Conservation (phyloP, 2,329 filamentous ascomycete genomes). For the Thelonectria rubi region DNA sequence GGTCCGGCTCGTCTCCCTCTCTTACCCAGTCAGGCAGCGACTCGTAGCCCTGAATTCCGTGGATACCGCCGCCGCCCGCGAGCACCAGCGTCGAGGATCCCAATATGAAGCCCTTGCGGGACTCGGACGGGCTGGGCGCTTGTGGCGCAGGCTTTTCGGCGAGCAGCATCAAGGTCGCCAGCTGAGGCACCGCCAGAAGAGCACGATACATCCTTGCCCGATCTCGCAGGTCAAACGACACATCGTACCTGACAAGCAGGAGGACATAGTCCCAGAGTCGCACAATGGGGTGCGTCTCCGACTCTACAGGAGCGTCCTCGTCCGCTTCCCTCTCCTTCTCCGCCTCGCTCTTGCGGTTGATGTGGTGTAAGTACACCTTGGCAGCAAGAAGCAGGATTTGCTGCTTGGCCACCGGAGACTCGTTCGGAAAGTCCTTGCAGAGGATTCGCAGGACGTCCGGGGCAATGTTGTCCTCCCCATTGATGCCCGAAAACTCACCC, state of each 20-base stretch:
- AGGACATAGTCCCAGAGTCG: constrained; percentile 86
- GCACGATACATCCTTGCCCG: constrained; percentile 88
- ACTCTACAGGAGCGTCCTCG: constrained; percentile 44
- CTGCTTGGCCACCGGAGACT: constrained; percentile 85
- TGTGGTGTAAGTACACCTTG: constrained; percentile 93
- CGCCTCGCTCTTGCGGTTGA: constrained; percentile 69
- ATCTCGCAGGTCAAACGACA: constrained; percentile 93
- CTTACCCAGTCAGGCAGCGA: constrained; percentile 85
- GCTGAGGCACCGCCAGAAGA: constrained; percentile 82
- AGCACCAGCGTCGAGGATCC: constrained; percentile 89
- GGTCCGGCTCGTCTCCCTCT: constrained; percentile 81
- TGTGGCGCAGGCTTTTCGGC: constrained; percentile 95
- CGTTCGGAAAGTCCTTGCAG: constrained; percentile 82
- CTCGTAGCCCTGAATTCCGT: constrained; percentile 82
- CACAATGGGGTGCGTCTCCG: constrained; percentile 70
- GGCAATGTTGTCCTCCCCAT: constrained; percentile 87
- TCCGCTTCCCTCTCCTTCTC: constrained; percentile 49
- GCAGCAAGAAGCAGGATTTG: constrained; percentile 93
- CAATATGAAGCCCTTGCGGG: constrained; percentile 77
- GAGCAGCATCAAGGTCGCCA: constrained; percentile 88
- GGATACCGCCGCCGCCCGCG: constrained; percentile 76
- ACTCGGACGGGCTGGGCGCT: constrained; percentile 87
- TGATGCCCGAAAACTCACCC: constrained; percentile 86
- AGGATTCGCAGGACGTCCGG: constrained; percentile 91
- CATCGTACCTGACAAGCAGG: constrained; percentile 88